Percentiles rank a stretch among this genome's conserved stretches.
phyloP scores from a whole-genome alignment of 2,329 filamentous ascomycete species.

The Scopulariopsis brevicaulis region DNA sequence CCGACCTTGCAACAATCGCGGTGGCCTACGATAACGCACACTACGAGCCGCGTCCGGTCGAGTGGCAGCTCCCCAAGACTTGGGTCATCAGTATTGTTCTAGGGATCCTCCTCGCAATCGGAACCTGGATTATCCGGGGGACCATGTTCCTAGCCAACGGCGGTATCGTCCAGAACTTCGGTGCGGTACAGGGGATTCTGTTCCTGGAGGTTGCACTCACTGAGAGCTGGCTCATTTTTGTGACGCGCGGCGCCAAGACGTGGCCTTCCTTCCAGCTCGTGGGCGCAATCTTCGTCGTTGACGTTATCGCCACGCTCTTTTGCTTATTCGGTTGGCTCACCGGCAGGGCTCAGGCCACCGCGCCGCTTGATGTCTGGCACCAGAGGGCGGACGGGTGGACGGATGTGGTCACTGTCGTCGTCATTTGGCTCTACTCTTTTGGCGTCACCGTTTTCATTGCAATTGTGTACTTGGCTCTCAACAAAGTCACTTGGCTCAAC shows the following conservation, averaged over 20 bases:
- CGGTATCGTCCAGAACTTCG: constrained; percentile 65
- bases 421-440: constrained; percentile 56
- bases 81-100: constrained; percentile 65
- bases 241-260: constrained; percentile 61
- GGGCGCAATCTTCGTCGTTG: constrained; percentile 59
- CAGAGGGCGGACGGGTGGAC: constrained; percentile 27
- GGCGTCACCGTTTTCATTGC: constrained; percentile 54
- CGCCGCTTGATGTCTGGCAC: constrained; percentile 20
- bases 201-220: constrained; percentile 65
- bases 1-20: constrained; percentile 68
- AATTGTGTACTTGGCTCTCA: constrained; percentile 52
- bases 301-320: constrained; percentile 62
- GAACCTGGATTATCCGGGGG: constrained; percentile 63
- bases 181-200: constrained; percentile 62
- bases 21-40: constrained; percentile 72
- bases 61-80: constrained; percentile 75
- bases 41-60: constrained; percentile 62
- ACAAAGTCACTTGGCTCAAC: constrained; percentile 45
- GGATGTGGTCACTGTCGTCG: constrained; percentile 48
- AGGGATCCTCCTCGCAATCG: constrained; percentile 55
- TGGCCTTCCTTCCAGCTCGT: constrained; percentile 67
- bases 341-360: constrained; percentile 27
- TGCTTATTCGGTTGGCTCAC: constrained; percentile 65
- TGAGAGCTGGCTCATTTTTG: constrained; percentile 72
- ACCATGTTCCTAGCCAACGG: constrained; percentile 58